Percentiles rank a stretch among this genome's conserved stretches.
These are phyloP conservation scores for Chlorella ohadii DNA, from an alignment of 139 green algal genomes.

Conservation along the genomic window DNA sequence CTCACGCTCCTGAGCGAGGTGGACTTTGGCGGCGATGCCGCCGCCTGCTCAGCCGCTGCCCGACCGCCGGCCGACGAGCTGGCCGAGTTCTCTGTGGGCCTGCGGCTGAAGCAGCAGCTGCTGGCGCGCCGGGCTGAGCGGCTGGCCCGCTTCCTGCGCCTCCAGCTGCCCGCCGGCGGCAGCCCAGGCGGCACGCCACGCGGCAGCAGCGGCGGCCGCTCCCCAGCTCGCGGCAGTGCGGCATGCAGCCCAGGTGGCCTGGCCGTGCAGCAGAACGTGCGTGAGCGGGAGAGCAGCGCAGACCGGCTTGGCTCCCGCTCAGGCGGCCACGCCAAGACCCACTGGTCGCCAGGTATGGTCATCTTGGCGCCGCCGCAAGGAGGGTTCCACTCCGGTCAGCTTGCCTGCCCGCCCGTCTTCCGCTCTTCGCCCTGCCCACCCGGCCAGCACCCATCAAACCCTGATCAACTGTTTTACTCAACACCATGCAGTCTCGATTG, in stretches of 20 bases:
- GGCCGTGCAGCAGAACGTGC: not conserved
- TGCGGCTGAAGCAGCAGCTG: constrained; percentile 27
- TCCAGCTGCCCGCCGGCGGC: not conserved
- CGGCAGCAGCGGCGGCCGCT: not conserved
- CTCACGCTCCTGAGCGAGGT: not conserved
- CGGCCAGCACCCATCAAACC: not conserved
- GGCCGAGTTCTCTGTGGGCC: not conserved
- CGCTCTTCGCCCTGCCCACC: too few species aligned
- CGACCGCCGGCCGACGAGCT: not conserved
- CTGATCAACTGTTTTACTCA: not conserved
- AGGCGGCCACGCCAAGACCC: not conserved
- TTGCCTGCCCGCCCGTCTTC: not conserved
- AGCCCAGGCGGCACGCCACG: not conserved
- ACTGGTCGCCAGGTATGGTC: not conserved
- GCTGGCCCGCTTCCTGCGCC: constrained; percentile 13
- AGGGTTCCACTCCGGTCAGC: not conserved
- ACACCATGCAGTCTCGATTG: constrained; percentile 9
- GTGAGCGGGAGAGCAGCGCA: too few species aligned
- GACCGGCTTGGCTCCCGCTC: too few species aligned
- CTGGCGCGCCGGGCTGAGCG: not conserved
- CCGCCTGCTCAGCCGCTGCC: too few species aligned
- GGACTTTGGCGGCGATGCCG: not conserved
- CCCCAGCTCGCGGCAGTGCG: not conserved
- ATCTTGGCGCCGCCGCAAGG: too few species aligned
- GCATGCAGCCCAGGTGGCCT: not conserved